Conservation (phyloP, 1,284 basidiomycete species). For the Mycosarcoma maydis region DNA sequence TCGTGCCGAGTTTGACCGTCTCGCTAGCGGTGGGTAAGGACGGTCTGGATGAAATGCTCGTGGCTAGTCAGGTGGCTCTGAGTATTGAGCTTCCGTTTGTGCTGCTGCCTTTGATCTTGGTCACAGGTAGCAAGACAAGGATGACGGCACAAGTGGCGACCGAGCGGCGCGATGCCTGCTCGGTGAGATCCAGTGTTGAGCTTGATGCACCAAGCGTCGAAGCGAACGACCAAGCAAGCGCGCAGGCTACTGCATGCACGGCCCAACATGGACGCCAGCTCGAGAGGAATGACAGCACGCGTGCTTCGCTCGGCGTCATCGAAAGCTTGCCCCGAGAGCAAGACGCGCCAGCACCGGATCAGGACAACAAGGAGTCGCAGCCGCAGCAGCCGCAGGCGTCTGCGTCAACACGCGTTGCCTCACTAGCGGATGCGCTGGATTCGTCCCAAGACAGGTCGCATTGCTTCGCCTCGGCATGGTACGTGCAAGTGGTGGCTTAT, state of each 20-base stretch:
- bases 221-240: not conserved
- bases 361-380: not conserved
- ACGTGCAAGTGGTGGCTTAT: conserved; percentile 25
- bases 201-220: conserved; percentile 1
- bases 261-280: not conserved
- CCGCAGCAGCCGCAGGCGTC: not conserved
- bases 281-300: conserved; percentile 1
- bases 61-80: conserved; percentile 87
- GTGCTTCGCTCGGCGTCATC: conserved; percentile 9
- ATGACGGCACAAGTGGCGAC: conserved; percentile 41
- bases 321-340: conserved; percentile 10
- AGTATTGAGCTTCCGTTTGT: conserved; percentile 83
- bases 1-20: conserved; percentile 86
- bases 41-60: conserved; percentile 83
- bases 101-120: conserved; percentile 54
- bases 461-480: conserved; percentile 42
- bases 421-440: not conserved
- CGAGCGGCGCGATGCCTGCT: not conserved
- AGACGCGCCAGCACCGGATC: not conserved
- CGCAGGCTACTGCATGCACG: not conserved
- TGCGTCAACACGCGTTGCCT: not conserved
- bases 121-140: conserved; percentile 50
- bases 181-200: conserved; percentile 14
- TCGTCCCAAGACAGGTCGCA: conserved; percentile 7
- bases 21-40: conserved; percentile 78